These are phyloP conservation scores for Malus asiatica DNA, from an alignment of 306 rosid species.

Conservation along the genomic window DNA sequence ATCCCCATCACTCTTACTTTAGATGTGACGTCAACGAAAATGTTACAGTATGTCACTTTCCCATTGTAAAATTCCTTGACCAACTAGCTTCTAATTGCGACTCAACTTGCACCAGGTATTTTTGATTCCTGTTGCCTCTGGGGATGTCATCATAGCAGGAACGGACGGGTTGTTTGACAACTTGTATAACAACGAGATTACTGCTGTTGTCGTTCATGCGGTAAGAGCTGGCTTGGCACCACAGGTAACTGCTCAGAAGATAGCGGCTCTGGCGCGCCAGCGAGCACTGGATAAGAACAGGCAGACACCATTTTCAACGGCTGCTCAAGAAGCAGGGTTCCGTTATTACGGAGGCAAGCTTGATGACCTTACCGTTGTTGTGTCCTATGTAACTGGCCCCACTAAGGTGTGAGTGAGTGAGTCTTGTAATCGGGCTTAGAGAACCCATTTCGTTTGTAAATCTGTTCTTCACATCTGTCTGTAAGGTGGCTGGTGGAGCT, in stretches of 20 bases:
- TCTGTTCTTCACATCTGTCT: background rate
- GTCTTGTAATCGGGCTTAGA: background rate
- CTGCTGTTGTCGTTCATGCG: slow-evolving; percentile 52
- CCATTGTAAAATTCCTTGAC: background rate
- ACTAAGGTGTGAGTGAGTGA: slow-evolving; percentile 4
- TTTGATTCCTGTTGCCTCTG: slow-evolving; percentile 47
- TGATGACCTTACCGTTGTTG: slow-evolving; percentile 80
- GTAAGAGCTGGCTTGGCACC: slow-evolving; percentile 62
- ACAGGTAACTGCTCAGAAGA: slow-evolving; percentile 67
- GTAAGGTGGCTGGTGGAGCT: background rate
- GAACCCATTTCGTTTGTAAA: background rate
- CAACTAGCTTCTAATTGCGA: background rate
- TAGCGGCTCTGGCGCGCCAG: slow-evolving; percentile 79
- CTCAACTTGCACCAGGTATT: slow-evolving; percentile 39
- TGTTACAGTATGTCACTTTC: background rate
- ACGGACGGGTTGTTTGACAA: slow-evolving; percentile 93
- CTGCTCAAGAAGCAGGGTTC: slow-evolving; percentile 85
- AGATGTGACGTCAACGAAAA: background rate
- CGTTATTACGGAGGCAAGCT: slow-evolving; percentile 83
- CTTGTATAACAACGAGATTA: slow-evolving; percentile 57
- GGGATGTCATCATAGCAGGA: slow-evolving; percentile 78
- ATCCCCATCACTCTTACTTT: background rate
- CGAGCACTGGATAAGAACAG: slow-evolving; percentile 59
- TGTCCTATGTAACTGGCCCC: slow-evolving; percentile 53
- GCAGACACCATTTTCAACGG: slow-evolving; percentile 75